Conservation (phyloP, 2,329 filamentous ascomycete species). For the Lachnellula occidentalis region DNA sequence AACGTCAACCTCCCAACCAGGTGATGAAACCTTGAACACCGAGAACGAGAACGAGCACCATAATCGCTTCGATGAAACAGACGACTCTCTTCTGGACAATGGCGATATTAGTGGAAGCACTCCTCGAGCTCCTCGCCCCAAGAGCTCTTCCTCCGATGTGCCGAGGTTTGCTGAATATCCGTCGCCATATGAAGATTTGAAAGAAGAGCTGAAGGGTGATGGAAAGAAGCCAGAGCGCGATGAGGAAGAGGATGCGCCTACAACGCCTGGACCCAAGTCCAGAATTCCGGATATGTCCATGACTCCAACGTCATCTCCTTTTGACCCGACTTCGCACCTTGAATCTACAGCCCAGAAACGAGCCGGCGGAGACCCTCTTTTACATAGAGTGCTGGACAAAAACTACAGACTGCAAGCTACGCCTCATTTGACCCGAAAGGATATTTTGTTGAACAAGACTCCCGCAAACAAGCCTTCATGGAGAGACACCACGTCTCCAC, state of each 20-base stretch:
- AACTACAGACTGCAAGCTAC: slow-evolving; percentile 93
- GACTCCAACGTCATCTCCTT: slow-evolving; percentile 54
- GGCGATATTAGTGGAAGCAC: slow-evolving; percentile 62
- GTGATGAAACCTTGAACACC: slow-evolving; percentile 24
- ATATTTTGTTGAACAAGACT: slow-evolving; percentile 23
- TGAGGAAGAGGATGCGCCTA: slow-evolving; percentile 34
- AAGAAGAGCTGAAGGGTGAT: slow-evolving; percentile 53
- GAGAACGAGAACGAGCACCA: slow-evolving; percentile 26
- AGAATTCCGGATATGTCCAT: slow-evolving; percentile 57
- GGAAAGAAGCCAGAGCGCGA: slow-evolving; percentile 36
- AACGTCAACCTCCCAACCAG: slow-evolving; percentile 38
- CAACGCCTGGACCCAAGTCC: slow-evolving; percentile 34
- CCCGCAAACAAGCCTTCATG: slow-evolving; percentile 30
- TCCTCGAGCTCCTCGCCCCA: slow-evolving; percentile 51
- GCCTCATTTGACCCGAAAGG: slow-evolving; percentile 57
- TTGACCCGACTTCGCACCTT: slow-evolving; percentile 43
- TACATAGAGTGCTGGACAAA: slow-evolving; percentile 91
- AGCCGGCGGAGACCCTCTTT: slow-evolving; percentile 63
- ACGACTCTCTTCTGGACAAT: slow-evolving; percentile 65
- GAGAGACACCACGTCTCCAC: slow-evolving; percentile 31
- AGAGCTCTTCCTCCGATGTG: slow-evolving; percentile 36
- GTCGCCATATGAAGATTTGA: slow-evolving; percentile 72
- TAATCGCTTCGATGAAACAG: slow-evolving; percentile 32
- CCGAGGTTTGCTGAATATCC: slow-evolving; percentile 59
- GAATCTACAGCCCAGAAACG: slow-evolving; percentile 31